Evolutionary conservation across 2,329 filamentous ascomycete genomes (phyloP), one percentile per base, ranked within the genome.

Genomic region (Podosphaera fusca): DNA sequence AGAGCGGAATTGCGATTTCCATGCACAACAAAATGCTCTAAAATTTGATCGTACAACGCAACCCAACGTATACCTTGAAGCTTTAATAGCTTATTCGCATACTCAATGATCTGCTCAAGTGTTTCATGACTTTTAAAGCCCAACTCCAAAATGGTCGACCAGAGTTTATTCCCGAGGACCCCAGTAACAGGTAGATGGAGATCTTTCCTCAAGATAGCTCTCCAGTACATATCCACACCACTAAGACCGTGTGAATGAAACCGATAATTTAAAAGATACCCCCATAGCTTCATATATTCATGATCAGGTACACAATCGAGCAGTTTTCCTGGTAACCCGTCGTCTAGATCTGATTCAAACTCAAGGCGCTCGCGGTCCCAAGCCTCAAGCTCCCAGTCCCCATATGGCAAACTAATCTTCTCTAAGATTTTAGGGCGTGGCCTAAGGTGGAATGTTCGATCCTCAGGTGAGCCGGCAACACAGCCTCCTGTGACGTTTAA

Each of bases 141-240:
- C 35, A 69, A 61, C 55, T 68, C 66, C 51, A 76, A 60, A 53
- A 77, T 71, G 0, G 67, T 69, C 0, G 64, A 63, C 75, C 75
- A 77, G 5, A 78, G 59, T 10, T 64, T 64, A 7, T 69, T 64
- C 21, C 73, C 71, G 3, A 70, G 61, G n/a, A 59, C 56, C 21
- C 70, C 69, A 10, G 62, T 59, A 2, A 63, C 67, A 12, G 74
- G 73, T 9, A 77, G 60, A 30, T 66, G 62, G 31, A 74, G 63
- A 2, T 64, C 62, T 31, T 68, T 64, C 10, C 61, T 55, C 9
- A 61, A 65, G 65, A 71, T 69, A 50, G 65, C 69, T 36, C 67
- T 59, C 72, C 73, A 77, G 4, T 75, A 67, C 5, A 68, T 65
- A n/a, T 62, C 52, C 4, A 73, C 67, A 9, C 74, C 75, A 29